Base-by-base conservation (phyloP, 2,329 filamentous ascomycete species). In the Bipolaris gigantea region DNA sequence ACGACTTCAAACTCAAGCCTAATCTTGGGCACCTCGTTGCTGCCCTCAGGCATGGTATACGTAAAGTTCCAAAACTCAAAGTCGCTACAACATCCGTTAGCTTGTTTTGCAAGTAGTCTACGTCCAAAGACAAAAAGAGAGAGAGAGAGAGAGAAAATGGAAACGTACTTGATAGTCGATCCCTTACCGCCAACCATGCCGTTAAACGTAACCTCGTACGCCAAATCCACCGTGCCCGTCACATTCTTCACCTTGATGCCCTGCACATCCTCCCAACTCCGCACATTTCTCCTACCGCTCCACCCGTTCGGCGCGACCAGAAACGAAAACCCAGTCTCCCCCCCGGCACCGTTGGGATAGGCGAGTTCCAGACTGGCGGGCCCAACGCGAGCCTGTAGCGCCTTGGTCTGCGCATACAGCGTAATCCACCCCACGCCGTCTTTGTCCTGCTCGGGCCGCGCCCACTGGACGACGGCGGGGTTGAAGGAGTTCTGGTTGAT, bases 381-480 rank as follows among this genome's bases (percentile, higher is more conserved):
- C 1, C 61, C 57, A 0, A 63, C 70, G 5, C 49, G 44, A 10
- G 61, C 70, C 36, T 57, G 46, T 11, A 73, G 45, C 4, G 65
- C 64, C 15, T 55, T 59, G 0, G 64, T 64, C 34, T 71, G 64
- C 2, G 70, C 62, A 39, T 72, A 69, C 21, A 73, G 18, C 2
- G 55, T 69, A 11, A 72, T 30, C 62, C 63, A 70, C 4, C 71
- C 71, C 0, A 73, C 67, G 33, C 46, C 67, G 0, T 61, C 64
- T 30, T 71, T 68, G 15, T 59, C 56, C n/a, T 57, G 55, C 5
- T 13, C 32, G n/a, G 19, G 2, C 0, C 70, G 47, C 9, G 75
- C 65, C 85, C 85, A 87, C 61, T 87, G 85, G 0, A 83, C 77
- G 5, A 87, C 80, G 0, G 82, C 81, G 0, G 85, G 85, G 53